Evolutionary conservation across 768 basidiomycete genomes (phyloP).

Genomic region (Amanita exitialis): DNA sequence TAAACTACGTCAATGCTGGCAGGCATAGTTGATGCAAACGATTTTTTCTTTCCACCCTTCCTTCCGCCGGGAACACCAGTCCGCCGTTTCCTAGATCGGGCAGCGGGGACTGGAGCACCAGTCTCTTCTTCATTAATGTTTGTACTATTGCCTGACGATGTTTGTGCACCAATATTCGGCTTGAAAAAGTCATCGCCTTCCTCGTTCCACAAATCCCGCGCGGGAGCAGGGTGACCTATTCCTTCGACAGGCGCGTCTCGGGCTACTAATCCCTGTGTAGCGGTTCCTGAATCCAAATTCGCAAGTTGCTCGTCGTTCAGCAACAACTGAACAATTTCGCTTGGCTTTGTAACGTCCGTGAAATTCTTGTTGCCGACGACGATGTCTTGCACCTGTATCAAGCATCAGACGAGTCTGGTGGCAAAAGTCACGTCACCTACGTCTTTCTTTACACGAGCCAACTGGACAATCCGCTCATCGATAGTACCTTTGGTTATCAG

Average conservation of each 20-base stretch:
- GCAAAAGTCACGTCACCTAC: constrained; percentile 30
- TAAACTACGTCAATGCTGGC: constrained; percentile 6
- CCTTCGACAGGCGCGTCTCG: constrained; percentile 17
- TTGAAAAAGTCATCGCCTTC: constrained; percentile 85
- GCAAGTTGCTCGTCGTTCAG: constrained; percentile 93
- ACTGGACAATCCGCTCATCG: constrained; percentile 93
- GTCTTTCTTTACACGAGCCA: constrained; percentile 96
- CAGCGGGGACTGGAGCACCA: constrained; percentile 18
- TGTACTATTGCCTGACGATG: constrained; percentile 11
- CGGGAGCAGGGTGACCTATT: constrained; percentile 24
- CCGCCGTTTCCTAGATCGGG: constrained; percentile 35
- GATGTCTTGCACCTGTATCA: constrained; percentile 81
- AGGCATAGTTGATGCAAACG: constrained; percentile 8
- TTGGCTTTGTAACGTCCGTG: constrained; percentile 87
- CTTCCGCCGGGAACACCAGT: constrained; percentile 24
- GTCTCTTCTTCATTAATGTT: constrained; percentile 27
- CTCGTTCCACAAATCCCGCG: constrained; percentile 73
- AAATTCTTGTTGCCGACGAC: constrained; percentile 97
- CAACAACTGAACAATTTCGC: constrained; percentile 91
- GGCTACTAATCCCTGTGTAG: constrained; percentile 8
- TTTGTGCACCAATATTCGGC: constrained; percentile 28
- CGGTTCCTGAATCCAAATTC: constrained; percentile 39
- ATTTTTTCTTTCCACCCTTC: constrained; percentile 28
- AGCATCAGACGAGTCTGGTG: not conserved
- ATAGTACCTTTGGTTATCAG: constrained; percentile 91